A percentile compares a stretch with the other conserved stretches of the same genome.
phyloP scores from a whole-genome alignment of 768 basidiomycete species.

The Sarcodon sp. region DNA sequence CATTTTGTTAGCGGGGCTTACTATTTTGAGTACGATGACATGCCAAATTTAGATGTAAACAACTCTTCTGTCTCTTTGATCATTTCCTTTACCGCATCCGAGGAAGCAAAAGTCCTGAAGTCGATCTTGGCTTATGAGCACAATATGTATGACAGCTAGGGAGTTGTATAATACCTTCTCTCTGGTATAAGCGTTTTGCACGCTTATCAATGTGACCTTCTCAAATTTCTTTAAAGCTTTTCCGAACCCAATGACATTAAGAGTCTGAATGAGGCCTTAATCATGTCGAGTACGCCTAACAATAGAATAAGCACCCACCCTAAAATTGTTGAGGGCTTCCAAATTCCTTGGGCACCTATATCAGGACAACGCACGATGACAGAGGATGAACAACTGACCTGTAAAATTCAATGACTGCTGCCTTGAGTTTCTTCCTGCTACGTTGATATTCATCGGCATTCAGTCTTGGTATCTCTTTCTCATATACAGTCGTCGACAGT shows the following conservation, averaged over 20 bases:
- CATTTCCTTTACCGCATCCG: slow-evolving; percentile 46
- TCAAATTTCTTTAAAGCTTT: slow-evolving; percentile 83
- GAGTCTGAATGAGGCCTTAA: slow-evolving; percentile 29
- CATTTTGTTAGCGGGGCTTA: background rate
- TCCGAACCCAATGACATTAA: slow-evolving; percentile 85
- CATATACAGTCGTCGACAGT: no score
- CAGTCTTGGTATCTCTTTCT: background rate
- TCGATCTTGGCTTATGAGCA: slow-evolving; percentile 36
- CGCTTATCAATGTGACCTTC: slow-evolving; percentile 63
- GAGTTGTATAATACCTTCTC: slow-evolving; percentile 42
- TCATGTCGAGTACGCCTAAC: background rate
- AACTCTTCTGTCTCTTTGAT: slow-evolving; percentile 65
- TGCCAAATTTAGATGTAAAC: slow-evolving; percentile 70
- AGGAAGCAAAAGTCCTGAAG: slow-evolving; percentile 52
- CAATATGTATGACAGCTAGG: background rate
- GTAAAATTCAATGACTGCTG: slow-evolving; percentile 78
- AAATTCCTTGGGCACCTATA: slow-evolving; percentile 45
- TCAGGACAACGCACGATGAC: background rate
- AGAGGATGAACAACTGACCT: slow-evolving; percentile 26
- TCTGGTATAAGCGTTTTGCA: slow-evolving; percentile 65
- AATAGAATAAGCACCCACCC: slow-evolving; percentile 31
- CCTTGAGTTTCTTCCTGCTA: slow-evolving; percentile 79
- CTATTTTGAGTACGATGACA: slow-evolving; percentile 11
- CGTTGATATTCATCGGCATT: slow-evolving; percentile 72
- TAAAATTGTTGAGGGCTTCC: slow-evolving; percentile 81